A percentile compares a stretch with the other conserved stretches of the same genome.
Conservation (phyloP, 768 basidiomycete species). For the Agaricus subrufescens region DNA sequence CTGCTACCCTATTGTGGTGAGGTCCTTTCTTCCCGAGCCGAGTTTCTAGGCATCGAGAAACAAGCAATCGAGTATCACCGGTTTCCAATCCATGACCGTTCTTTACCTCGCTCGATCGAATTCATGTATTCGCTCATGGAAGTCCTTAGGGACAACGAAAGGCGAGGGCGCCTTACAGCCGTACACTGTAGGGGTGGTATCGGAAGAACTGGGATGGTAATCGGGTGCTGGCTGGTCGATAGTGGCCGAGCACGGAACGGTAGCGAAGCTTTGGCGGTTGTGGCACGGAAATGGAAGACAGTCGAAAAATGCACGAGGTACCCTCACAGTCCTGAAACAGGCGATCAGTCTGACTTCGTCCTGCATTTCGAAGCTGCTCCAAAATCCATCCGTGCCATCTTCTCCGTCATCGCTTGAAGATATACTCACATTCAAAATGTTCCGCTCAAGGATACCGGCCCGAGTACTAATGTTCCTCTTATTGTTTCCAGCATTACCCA, state of each 20-base stretch:
- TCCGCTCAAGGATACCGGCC: neutral
- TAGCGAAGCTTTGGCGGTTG: slow-evolving; percentile 56
- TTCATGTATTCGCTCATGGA: slow-evolving; percentile 56
- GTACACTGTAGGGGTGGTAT: slow-evolving; percentile 82
- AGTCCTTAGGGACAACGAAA: slow-evolving; percentile 56
- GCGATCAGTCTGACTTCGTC: slow-evolving; percentile 74
- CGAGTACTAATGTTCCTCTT: neutral
- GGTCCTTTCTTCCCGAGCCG: slow-evolving; percentile 48
- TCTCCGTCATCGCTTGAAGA: neutral
- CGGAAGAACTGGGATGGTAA: slow-evolving; percentile 59
- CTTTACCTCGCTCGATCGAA: slow-evolving; percentile 53
- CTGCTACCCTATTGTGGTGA: slow-evolving; percentile 56
- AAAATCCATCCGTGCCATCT: slow-evolving; percentile 5
- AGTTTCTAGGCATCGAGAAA: slow-evolving; percentile 50
- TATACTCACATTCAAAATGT: neutral
- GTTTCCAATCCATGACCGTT: slow-evolving; percentile 75
- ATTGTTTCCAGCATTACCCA: neutral
- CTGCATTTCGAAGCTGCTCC: slow-evolving; percentile 41
- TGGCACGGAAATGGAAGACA: slow-evolving; percentile 65
- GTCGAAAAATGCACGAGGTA: slow-evolving; percentile 77
- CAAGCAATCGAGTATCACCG: slow-evolving; percentile 66
- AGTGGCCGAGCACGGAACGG: slow-evolving; percentile 58
- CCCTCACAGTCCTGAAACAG: slow-evolving; percentile 77
- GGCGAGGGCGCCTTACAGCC: slow-evolving; percentile 54
- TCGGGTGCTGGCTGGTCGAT: slow-evolving; percentile 76